Evolutionary conservation across 2,329 filamentous ascomycete species (phyloP), one percentile per base, ranked within the genome.

Genomic region (Claviceps arundinis): DNA sequence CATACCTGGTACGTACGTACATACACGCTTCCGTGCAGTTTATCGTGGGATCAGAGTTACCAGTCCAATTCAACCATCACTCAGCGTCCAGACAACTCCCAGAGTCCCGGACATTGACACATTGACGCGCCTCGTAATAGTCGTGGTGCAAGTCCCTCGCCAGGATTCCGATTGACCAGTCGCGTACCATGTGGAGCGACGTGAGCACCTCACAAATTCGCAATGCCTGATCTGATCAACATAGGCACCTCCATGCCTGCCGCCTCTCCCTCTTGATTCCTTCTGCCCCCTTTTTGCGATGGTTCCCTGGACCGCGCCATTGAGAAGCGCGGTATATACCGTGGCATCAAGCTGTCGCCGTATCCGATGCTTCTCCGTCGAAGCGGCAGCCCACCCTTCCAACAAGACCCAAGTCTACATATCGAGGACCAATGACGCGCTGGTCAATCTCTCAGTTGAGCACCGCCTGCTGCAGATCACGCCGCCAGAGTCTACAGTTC

Each of bases 381-480:
- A 68, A 8, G 63, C 68, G 16, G 68, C 71, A 24, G 64, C 70
- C 1, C 58, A 73, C 55, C 62, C 72, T n/a, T 62, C 69, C 17
- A 73, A 71, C 60, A 71, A 68, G 56, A 68, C 75, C 16, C 85
- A 91, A 58, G 76, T 90, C 59, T 89, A 89, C 69, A 73, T 81
- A 55, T 90, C 87, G 11, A 71, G 70, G 55, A 85, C 81, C 52
- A 71, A 69, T 49, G 80, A 94, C 63, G 89, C 93, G 4, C 91
- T 85, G 65, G 72, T 94, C 60, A 98, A 98, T 68, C 87, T 98
- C 53, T 89, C 90, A 37, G 84, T 96, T 61, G 93, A 98, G 72
- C 89, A 97, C 65, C 84, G 87, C 66, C 82, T 98, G 34, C 79
- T 97, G 7, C 81, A 87, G 60, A 81, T 81, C 51, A 84, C 85